Evolutionary conservation across 2,329 filamentous ascomycete genomes (phyloP), one percentile per base, ranked within the genome.

Genomic region (Pseudogymnoascus sp.): DNA sequence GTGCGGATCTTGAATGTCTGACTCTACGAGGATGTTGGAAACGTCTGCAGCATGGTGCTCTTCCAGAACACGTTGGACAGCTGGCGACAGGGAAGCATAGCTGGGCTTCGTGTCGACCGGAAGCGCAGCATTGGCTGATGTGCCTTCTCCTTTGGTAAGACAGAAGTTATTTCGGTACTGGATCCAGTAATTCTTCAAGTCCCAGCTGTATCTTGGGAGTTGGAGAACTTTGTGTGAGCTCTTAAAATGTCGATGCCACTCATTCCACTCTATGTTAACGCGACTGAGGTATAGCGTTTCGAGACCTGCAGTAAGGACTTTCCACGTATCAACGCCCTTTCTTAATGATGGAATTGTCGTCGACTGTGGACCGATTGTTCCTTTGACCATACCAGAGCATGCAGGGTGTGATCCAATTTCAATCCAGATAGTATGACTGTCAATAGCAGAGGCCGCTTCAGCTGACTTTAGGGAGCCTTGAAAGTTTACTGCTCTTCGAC

Each of bases 331-430:
- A 64, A 82, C 80, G 29, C 77, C 77, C 36, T 80, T 78, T 44
- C 78, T 79, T 13, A 84, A 75, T 1, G 81, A 81, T 15, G 80
- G 75, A 12, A 78, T 38, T 66, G 17, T 59, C 64, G 33, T 63
- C 48, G 42, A 67, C 66, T 58, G 68, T 7, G 76, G 72, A 25
- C 48, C 48, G 4, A 55, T 33, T 1, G 48, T 81, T 81, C 48
- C 48, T 35, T 55, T 55, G n/a, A 55, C 21, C 48, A 55, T 55
- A 5, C 61, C 88, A 33, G 48, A 55, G 27, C 48, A 80, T 5
- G 81, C 83, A 0, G 87, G 86, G 68, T 89, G 85, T 35, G 88
- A 86, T n/a, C 88, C 88, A 64, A 90, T 76, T 72, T 91, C 88
- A 61, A 91, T 76, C 82, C 84, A 90, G 33, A 84, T 79, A 2